Percentiles rank a stretch among this genome's conserved stretches.
Evolutionary conservation across 1,284 basidiomycete species (phyloP).

Genomic region (Cutaneotrichosporon sp.): DNA sequence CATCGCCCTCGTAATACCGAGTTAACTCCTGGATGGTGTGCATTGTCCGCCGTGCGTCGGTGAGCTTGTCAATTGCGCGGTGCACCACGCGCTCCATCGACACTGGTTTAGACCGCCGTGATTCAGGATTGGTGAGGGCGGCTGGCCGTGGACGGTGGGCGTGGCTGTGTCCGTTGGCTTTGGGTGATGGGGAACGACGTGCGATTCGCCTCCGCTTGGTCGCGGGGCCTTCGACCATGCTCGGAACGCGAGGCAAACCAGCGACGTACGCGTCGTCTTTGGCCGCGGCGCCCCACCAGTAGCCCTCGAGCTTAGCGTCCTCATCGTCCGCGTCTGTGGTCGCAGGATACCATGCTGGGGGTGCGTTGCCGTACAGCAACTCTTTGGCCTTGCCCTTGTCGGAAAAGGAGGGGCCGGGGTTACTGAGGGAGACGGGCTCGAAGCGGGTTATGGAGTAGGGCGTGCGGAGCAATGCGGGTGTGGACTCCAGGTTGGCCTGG

Average conservation of each 20-base stretch:
- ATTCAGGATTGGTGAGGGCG: too few species aligned
- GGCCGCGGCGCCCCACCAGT: conserved; percentile 41
- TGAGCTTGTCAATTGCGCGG: conserved; percentile 32
- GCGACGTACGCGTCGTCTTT: conserved; percentile 37
- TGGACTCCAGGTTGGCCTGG: conserved; percentile 34
- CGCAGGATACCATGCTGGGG: conserved; percentile 39
- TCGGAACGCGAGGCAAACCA: conserved; percentile 36
- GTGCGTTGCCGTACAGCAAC: conserved; percentile 26
- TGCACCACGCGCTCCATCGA: conserved; percentile 31
- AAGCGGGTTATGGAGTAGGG: conserved; percentile 61
- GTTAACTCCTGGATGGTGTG: conserved; percentile 39
- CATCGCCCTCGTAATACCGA: conserved; percentile 35
- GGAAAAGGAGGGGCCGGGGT: conserved; percentile 37
- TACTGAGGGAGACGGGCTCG: conserved; percentile 27
- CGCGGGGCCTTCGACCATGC: conserved; percentile 27
- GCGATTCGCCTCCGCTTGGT: conserved; percentile 11
- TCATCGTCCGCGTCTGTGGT: conserved; percentile 27
- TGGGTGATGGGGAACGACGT: not conserved
- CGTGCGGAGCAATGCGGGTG: conserved; percentile 69
- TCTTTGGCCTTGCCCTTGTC: conserved; percentile 44
- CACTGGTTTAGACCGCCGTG: conserved; percentile 25
- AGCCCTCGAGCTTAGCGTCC: conserved; percentile 36
- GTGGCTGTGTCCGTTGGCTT: conserved; percentile 3
- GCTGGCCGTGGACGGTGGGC: too few species aligned
- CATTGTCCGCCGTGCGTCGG: conserved; percentile 26